These are phyloP conservation scores for Agrocybe chaxingu DNA, from an alignment of 768 basidiomycete genomes.

Conservation along the genomic window DNA sequence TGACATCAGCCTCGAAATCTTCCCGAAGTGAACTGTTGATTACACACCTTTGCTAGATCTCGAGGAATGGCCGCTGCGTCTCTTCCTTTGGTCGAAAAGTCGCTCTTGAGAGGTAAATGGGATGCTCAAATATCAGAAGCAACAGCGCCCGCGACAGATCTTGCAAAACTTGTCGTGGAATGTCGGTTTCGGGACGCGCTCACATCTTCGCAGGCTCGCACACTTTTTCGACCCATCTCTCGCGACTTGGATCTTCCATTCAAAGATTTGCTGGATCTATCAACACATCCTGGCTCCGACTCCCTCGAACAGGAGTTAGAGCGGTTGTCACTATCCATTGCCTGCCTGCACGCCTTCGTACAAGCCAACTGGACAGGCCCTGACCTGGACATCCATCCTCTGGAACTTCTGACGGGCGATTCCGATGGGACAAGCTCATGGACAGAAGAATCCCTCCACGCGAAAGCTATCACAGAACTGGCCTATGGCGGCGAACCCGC, in stretches of 20 bases:
- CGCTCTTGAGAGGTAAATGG: constrained; percentile 53
- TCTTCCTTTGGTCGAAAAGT: constrained; percentile 43
- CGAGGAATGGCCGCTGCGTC: constrained; percentile 9
- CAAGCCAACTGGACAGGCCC: constrained; percentile 98
- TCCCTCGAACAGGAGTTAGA: constrained; percentile 48
- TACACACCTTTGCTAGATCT: background rate
- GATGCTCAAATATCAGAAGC: constrained; percentile 21
- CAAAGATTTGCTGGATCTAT: constrained; percentile 34
- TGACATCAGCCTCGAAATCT: constrained; percentile 2
- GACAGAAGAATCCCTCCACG: constrained; percentile 54
- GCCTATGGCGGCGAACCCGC: constrained; percentile 90
- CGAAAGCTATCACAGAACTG: constrained; percentile 69
- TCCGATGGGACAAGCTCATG: constrained; percentile 21
- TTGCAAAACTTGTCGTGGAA: constrained; percentile 55
- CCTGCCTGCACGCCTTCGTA: constrained; percentile 85
- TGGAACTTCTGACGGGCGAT: constrained; percentile 33
- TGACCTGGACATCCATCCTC: constrained; percentile 57
- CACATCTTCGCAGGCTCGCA: constrained; percentile 40
- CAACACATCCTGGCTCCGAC: constrained; percentile 18
- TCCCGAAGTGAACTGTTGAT: background rate
- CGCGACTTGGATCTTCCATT: constrained; percentile 27
- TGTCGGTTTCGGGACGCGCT: constrained; percentile 57
- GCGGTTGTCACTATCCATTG: constrained; percentile 65
- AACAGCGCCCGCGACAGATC: constrained; percentile 21
- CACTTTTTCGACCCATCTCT: constrained; percentile 32